Evolutionary conservation across 768 basidiomycete species (phyloP).

Genomic region (Dioszegia crocea): DNA sequence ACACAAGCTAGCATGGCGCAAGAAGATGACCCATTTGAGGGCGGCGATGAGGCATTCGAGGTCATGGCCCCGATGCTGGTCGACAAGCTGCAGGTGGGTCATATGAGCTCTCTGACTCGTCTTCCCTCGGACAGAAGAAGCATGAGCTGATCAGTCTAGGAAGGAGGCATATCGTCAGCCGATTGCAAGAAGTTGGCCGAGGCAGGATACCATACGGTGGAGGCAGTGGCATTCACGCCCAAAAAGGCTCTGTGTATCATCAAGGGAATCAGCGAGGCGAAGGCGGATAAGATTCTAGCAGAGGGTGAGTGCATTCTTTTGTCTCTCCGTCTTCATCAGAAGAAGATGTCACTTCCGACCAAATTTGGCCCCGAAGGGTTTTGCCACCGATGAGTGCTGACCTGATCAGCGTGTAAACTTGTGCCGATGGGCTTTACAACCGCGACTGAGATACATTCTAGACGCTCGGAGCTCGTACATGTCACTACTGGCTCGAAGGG

Average conservation of each 20-base stretch:
- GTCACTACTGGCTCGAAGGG: conserved; percentile 97
- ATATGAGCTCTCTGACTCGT: no score
- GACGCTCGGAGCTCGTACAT: conserved; percentile 88
- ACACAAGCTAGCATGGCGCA: conserved; percentile 21
- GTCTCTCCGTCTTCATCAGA: neutral
- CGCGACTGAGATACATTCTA: conserved; percentile 93
- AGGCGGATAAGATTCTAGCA: conserved; percentile 90
- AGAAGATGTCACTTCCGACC: no score
- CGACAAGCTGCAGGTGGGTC: conserved; percentile 57
- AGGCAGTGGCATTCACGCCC: conserved; percentile 92
- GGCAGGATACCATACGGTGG: conserved; percentile 87
- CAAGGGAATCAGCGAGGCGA: conserved; percentile 94
- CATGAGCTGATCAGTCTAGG: conserved; percentile 53
- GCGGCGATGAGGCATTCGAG: conserved; percentile 58
- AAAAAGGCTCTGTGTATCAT: conserved; percentile 86
- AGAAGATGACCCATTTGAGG: conserved; percentile 47
- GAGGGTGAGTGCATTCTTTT: conserved; percentile 62
- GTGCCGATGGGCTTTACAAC: conserved; percentile 97
- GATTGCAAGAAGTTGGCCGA: conserved; percentile 94
- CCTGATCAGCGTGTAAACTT: conserved; percentile 74
- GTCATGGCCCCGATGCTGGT: conserved; percentile 79
- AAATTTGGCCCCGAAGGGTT: no score
- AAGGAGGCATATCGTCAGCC: conserved; percentile 79
- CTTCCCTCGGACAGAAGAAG: neutral
- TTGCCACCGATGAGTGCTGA: no score